Conservation (phyloP, 1,284 basidiomycete species). For the Ustilago loliicola region DNA sequence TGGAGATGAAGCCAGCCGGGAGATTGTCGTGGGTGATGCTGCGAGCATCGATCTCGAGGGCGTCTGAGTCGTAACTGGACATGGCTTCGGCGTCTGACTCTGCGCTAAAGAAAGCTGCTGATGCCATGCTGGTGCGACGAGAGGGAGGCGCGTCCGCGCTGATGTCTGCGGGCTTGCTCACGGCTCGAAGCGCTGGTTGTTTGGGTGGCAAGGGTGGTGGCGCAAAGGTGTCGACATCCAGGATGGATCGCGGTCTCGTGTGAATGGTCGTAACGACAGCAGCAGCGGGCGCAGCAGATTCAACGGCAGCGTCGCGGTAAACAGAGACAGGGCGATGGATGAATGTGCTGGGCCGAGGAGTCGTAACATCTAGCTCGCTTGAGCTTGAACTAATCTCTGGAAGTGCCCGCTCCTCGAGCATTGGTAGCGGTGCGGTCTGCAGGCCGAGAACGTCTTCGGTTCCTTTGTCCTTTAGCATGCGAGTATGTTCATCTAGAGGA, state of each 20-base stretch:
- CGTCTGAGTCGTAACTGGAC: constrained; percentile 42
- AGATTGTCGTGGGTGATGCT: constrained; percentile 25
- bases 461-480: constrained; percentile 2
- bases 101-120: constrained; percentile 53
- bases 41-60: constrained; percentile 21
- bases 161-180: neutral
- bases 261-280: constrained; percentile 7
- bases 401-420: neutral
- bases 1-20: constrained; percentile 23
- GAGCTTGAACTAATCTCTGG: neutral
- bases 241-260: constrained; percentile 15
- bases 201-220: constrained; percentile 60
- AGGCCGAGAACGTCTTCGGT: constrained; percentile 1
- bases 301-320: constrained; percentile 35
- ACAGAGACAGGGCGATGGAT: constrained; percentile 23
- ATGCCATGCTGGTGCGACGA: constrained; percentile 31
- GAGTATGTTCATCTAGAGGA: constrained; percentile 25
- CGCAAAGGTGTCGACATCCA: constrained; percentile 56
- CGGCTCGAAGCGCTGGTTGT: neutral
- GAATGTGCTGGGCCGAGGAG: constrained; percentile 21
- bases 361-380: neutral
- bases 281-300: neutral
- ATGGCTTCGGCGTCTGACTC: constrained; percentile 39
- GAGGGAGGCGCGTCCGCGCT: constrained; percentile 16
- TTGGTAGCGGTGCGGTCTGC: neutral